Conservation (phyloP, 2,329 filamentous ascomycete species). For the Talaromyces albobiverticillius region DNA sequence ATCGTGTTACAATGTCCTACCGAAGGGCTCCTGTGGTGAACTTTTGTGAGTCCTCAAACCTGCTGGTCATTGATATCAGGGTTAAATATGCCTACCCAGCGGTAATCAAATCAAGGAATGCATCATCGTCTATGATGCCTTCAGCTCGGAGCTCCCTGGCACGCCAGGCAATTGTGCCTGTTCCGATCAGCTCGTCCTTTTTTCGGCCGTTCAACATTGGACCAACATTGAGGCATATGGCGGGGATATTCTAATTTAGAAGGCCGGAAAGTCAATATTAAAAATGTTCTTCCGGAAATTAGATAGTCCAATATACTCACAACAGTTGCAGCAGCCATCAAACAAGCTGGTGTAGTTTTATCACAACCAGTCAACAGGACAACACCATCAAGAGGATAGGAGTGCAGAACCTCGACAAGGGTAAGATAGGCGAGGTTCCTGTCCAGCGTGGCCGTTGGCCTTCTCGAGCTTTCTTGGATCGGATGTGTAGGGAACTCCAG, state of each 20-base stretch:
- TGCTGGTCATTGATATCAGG: no score
- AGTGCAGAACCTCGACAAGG: constrained; percentile 47
- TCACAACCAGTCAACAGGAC: constrained; percentile 52
- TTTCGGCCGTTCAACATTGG: constrained; percentile 52
- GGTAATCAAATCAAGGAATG: constrained; percentile 46
- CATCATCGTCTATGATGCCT: constrained; percentile 44
- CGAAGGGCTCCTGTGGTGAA: constrained; percentile 39
- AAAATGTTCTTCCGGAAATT: no score
- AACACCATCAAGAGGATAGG: constrained; percentile 50
- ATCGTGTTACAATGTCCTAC: constrained; percentile 53
- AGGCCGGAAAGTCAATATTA: no score
- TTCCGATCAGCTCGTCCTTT: constrained; percentile 40
- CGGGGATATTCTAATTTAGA: constrained; percentile 45
- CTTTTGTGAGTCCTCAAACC: not conserved
- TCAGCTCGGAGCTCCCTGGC: constrained; percentile 48
- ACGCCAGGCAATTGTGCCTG: constrained; percentile 48
- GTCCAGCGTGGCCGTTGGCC: constrained; percentile 51
- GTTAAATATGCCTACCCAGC: constrained; percentile 28
- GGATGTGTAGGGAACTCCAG: constrained; percentile 51
- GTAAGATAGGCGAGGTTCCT: constrained; percentile 49
- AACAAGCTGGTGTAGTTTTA: constrained; percentile 50
- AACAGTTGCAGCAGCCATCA: constrained; percentile 52
- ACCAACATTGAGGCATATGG: constrained; percentile 52
- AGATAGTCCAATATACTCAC: constrained; percentile 23
- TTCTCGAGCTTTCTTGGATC: constrained; percentile 48